These are phyloP conservation scores for Barnettozyma botsteinii DNA, from an alignment of 805 yeast genomes.

Conservation along the genomic window DNA sequence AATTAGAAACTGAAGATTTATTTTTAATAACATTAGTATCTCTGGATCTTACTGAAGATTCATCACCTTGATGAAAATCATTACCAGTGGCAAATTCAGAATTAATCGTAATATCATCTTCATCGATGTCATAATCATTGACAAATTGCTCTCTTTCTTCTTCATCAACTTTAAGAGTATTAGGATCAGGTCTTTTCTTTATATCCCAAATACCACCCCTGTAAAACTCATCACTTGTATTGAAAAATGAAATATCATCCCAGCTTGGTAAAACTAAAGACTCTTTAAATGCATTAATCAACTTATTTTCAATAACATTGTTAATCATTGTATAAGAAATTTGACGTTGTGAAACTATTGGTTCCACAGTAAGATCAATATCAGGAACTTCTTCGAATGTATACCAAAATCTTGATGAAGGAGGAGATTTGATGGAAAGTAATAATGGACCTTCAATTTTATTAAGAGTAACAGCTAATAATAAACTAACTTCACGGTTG, in stretches of 20 bases:
- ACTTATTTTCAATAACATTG: slow-evolving; percentile 68
- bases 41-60: slow-evolving; percentile 15
- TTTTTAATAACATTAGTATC: slow-evolving; percentile 1
- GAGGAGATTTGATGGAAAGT: slow-evolving; percentile 77
- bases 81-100: slow-evolving; percentile 5
- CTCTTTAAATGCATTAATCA: slow-evolving; percentile 73
- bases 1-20: slow-evolving; percentile 7
- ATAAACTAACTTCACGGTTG: slow-evolving; percentile 65
- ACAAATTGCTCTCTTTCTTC: slow-evolving; percentile 6
- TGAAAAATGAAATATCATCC: slow-evolving; percentile 78
- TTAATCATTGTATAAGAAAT: slow-evolving; percentile 75
- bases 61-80: slow-evolving; percentile 8
- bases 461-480: slow-evolving; percentile 62
- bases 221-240: slow-evolving; percentile 60
- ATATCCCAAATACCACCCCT: slow-evolving; percentile 94
- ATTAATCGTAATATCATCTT: slow-evolving; percentile 3
- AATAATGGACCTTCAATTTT: slow-evolving; percentile 70
- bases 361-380: slow-evolving; percentile 73
- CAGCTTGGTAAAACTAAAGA: slow-evolving; percentile 79
- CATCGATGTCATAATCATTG: slow-evolving; percentile 8
- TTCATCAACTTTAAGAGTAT: slow-evolving; percentile 6
- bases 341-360: slow-evolving; percentile 82
- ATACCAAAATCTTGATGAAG: slow-evolving; percentile 88
- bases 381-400: slow-evolving; percentile 76
- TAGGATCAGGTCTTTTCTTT: slow-evolving; percentile 17